Conservation (phyloP, 345 rosid genomes). For the Brassica incana region DNA sequence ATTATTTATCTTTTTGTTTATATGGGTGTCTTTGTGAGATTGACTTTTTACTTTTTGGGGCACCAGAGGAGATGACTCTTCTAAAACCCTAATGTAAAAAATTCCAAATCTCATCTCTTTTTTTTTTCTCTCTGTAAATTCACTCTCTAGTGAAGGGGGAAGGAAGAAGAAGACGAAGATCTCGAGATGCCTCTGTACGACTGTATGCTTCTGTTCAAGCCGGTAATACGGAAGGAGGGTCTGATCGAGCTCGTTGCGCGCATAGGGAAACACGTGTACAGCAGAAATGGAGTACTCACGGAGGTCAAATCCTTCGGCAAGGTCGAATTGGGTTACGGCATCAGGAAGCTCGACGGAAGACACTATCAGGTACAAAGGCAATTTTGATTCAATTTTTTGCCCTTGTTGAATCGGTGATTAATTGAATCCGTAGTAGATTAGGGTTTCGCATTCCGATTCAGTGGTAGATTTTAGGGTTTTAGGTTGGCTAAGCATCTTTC, state of each 20-base stretch:
- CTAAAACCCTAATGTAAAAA: constrained; percentile 29
- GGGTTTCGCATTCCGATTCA: no score
- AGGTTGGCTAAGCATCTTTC: neutral
- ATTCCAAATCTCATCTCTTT: neutral
- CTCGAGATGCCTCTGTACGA: constrained; percentile 81
- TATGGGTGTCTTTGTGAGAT: no score
- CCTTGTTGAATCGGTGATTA: constrained; percentile 2
- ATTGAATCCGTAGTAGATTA: constrained; percentile 7
- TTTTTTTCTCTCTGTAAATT: neutral
- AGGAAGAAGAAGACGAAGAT: neutral
- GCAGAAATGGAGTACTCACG: constrained; percentile 72
- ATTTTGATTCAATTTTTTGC: neutral
- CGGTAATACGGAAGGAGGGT: constrained; percentile 54
- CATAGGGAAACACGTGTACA: constrained; percentile 69
- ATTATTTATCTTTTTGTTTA: no score
- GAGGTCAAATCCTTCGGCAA: constrained; percentile 65
- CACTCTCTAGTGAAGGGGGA: constrained; percentile 11
- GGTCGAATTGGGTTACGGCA: constrained; percentile 82
- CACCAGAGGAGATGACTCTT: no score
- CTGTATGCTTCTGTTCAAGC: constrained; percentile 82
- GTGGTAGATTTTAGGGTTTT: neutral
- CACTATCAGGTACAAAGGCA: constrained; percentile 52
- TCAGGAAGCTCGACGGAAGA: constrained; percentile 78
- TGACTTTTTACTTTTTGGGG: no score
- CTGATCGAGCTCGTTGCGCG: constrained; percentile 60